Evolutionary conservation across 1,284 basidiomycete species (phyloP), one percentile per base, ranked within the genome.

Genomic region (Malassezia psittaci): DNA sequence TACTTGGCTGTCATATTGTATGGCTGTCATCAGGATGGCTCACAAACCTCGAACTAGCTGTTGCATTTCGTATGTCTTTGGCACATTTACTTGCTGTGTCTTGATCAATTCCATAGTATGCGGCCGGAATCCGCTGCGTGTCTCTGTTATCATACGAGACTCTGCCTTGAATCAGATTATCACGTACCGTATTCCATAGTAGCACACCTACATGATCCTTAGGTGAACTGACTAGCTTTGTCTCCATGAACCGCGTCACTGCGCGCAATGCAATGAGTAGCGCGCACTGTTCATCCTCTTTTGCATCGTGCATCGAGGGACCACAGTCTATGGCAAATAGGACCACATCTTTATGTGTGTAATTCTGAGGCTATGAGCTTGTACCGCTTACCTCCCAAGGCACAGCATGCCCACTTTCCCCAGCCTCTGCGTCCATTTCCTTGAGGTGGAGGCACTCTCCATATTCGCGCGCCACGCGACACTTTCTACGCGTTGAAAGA

Each of bases 291-390:
- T 52, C 59, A 13, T 62, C 56, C 33, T 64, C 63, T 47, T 55
- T 55, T 21, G 60, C 80, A 7, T 43, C 41, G 38, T 87, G 84
- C 90, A 96, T 96, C 12, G 88, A 86, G 39, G 81, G 78, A 0
- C 90, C 91, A 54, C 87, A 88, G 75, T 98, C 91, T 57, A 96
- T 89, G 68, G 86, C 88, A 77, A 96, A 94, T 15, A 96, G 77
- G 13, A 72, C 62, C 40, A 65, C 62, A 51, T 72, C 69, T 51
- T 65, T 66, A 45, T 54, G 54, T 15, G 21, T 24, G 18, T 57
- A 52, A 16, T 34, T 55, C 48, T 50, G 10, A 3, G 32, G 43
- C 6, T 29, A 29, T 29, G 3, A 29, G 24, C 36, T 10, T 12
- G 2, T 6, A 19, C 11, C 8, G 18, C 53, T n/a, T 21, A 55